Evolutionary conservation across 371 early-diverging fungal species (phyloP).

Genomic region (Apophysomyces ossiformis): DNA sequence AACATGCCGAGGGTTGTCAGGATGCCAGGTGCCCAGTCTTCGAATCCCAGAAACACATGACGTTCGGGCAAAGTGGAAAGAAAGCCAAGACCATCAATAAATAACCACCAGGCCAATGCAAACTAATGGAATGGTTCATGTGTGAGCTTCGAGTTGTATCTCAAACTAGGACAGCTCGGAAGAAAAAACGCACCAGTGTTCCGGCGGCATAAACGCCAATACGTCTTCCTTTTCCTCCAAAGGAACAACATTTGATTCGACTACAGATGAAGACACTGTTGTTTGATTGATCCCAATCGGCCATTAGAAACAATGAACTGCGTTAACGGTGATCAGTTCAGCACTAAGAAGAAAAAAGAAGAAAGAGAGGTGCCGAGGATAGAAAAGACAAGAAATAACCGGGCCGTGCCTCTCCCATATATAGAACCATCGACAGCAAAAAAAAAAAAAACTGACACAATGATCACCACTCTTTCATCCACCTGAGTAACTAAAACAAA

Average conservation of each 20-base stretch:
- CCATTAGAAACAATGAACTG: background rate
- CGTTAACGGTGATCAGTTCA: background rate
- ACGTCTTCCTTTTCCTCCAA: slow-evolving; percentile 49
- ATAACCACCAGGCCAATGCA: slow-evolving; percentile 85
- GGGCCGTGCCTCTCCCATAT: too few species aligned
- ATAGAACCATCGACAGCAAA: too few species aligned
- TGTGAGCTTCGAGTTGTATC: background rate
- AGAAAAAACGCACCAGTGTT: slow-evolving; percentile 35
- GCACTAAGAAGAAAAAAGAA: too few species aligned
- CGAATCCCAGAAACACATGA: slow-evolving; percentile 62
- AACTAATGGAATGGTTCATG: slow-evolving; percentile 47
- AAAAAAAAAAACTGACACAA: too few species aligned
- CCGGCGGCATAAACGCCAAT: slow-evolving; percentile 56
- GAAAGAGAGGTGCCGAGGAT: background rate
- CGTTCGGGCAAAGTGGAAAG: slow-evolving; percentile 32
- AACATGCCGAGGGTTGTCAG: slow-evolving; percentile 74
- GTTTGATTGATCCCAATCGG: background rate
- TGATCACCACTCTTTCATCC: too few species aligned
- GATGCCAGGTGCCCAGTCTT: slow-evolving; percentile 81
- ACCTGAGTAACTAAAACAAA: too few species aligned
- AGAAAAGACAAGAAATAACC: background rate
- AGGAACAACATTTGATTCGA: slow-evolving; percentile 22
- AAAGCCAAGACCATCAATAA: slow-evolving; percentile 68
- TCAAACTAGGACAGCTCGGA: background rate
- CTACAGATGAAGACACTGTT: slow-evolving; percentile 31